Evolutionary conservation across 1,284 basidiomycete species (phyloP).

Genomic region (Rhodotorula sp.): DNA sequence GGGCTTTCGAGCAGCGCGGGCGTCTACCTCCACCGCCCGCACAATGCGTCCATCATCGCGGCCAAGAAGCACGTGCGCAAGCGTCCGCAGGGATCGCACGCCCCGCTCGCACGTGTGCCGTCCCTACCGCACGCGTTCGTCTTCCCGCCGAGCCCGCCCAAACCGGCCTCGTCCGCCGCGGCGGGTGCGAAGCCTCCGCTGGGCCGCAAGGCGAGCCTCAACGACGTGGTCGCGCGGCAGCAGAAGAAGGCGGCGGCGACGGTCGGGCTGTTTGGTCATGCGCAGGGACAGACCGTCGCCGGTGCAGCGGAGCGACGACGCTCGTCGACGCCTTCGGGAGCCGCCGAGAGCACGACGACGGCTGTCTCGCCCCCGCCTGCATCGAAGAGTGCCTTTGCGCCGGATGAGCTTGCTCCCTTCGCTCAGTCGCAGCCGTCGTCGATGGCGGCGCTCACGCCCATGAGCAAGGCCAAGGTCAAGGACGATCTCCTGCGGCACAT

Average conservation of each 20-base stretch:
- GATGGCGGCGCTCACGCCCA: slow-evolving; percentile 1
- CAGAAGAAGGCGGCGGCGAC: neutral
- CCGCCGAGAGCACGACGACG: neutral
- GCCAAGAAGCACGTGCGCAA: slow-evolving; percentile 41
- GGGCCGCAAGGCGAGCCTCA: slow-evolving; percentile 11
- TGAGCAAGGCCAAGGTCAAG: slow-evolving; percentile 4
- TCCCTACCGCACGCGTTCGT: slow-evolving; percentile 37
- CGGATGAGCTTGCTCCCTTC: neutral
- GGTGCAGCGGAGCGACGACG: neutral
- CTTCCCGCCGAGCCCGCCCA: slow-evolving; percentile 37
- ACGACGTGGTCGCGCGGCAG: slow-evolving; percentile 5
- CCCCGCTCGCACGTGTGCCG: slow-evolving; percentile 39
- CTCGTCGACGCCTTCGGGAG: neutral
- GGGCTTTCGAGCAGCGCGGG: neutral
- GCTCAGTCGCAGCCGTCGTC: neutral
- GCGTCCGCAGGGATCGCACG: slow-evolving; percentile 40
- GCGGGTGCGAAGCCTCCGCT: neutral
- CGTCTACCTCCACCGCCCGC: slow-evolving; percentile 28
- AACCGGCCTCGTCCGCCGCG: neutral
- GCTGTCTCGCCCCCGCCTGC: neutral
- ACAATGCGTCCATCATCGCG: slow-evolving; percentile 36
- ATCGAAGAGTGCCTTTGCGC: neutral
- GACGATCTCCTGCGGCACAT: slow-evolving; percentile 39
- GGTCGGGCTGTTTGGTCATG: neutral
- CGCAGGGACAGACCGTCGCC: slow-evolving; percentile 13